Conservation (phyloP, 345 rosid genomes). For the Salix exigua region DNA sequence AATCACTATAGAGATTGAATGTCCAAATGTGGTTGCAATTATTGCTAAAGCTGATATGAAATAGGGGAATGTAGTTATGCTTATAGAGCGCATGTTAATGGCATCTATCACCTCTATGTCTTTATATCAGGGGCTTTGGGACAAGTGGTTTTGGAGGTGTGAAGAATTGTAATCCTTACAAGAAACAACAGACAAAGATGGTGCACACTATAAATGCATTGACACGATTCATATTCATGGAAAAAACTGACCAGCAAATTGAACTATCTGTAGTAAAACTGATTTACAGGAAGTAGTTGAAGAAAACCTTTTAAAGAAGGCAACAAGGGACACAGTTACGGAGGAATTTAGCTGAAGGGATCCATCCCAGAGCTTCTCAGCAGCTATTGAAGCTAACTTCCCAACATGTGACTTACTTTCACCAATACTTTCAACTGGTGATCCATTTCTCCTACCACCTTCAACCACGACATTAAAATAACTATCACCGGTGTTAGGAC, state of each 20-base stretch:
- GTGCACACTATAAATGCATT: neutral
- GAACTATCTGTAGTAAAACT: neutral
- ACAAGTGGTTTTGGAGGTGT: too few species aligned
- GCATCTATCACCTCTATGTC: too few species aligned
- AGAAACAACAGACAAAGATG: neutral
- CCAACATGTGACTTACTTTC: conserved; percentile 2
- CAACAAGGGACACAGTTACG: conserved; percentile 25
- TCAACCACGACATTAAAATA: neutral
- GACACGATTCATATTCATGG: neutral
- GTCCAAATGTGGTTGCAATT: too few species aligned
- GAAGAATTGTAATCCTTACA: neutral
- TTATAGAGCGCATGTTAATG: too few species aligned
- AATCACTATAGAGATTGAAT: too few species aligned
- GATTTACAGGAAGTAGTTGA: neutral
- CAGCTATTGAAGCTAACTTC: conserved; percentile 6
- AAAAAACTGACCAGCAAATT: neutral
- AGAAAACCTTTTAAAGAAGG: conserved; percentile 37
- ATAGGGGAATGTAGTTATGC: too few species aligned
- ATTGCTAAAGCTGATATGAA: too few species aligned
- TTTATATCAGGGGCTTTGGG: too few species aligned
- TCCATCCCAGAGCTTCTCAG: conserved; percentile 34
- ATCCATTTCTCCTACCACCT: neutral
- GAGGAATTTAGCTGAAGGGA: conserved; percentile 32
- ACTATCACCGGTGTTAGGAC: neutral
- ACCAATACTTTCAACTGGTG: neutral